Conservation (phyloP, 495 filamentous ascomycete species). For the Sphaerosporella brunnea region DNA sequence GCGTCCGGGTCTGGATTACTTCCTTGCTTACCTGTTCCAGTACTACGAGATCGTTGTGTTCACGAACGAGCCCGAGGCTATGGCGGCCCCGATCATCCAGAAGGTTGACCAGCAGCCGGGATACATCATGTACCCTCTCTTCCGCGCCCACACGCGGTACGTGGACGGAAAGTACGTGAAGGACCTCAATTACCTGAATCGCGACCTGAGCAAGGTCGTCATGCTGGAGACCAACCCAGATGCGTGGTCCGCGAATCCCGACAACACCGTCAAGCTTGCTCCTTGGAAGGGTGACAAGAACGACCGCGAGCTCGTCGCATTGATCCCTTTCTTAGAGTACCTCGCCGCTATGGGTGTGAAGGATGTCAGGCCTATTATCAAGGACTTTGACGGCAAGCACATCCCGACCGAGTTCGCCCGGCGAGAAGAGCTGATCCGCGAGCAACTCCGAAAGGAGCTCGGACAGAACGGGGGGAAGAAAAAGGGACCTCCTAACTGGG, state of each 20-base stretch:
- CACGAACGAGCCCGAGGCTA: conserved; percentile 63
- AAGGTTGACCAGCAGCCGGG: conserved; percentile 85
- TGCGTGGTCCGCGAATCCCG: conserved; percentile 70
- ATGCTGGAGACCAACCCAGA: conserved; percentile 69
- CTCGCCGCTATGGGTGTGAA: conserved; percentile 77
- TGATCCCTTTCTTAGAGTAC: conserved; percentile 94
- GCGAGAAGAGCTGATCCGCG: conserved; percentile 67
- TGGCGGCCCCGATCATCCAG: conserved; percentile 68
- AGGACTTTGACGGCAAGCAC: conserved; percentile 67
- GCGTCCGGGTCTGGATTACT: conserved; percentile 90
- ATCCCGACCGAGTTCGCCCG: conserved; percentile 78
- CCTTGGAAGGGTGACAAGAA: conserved; percentile 72
- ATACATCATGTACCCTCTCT: conserved; percentile 88
- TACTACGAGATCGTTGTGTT: conserved; percentile 97
- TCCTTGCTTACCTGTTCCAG: conserved; percentile 83
- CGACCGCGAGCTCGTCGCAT: conserved; percentile 65
- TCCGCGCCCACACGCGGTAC: conserved; percentile 86
- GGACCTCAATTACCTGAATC: conserved; percentile 92
- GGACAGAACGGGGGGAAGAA: conserved; percentile 49
- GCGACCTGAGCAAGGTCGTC: conserved; percentile 82
- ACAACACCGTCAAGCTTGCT: conserved; percentile 80
- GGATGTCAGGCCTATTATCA: conserved; percentile 68
- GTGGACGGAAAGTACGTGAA: conserved; percentile 92
- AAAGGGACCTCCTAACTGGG: conserved; percentile 33
- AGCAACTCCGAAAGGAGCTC: conserved; percentile 58